Evolutionary conservation across 805 yeast genomes (phyloP).

Genomic region (Yamadazyma akitaensis): DNA sequence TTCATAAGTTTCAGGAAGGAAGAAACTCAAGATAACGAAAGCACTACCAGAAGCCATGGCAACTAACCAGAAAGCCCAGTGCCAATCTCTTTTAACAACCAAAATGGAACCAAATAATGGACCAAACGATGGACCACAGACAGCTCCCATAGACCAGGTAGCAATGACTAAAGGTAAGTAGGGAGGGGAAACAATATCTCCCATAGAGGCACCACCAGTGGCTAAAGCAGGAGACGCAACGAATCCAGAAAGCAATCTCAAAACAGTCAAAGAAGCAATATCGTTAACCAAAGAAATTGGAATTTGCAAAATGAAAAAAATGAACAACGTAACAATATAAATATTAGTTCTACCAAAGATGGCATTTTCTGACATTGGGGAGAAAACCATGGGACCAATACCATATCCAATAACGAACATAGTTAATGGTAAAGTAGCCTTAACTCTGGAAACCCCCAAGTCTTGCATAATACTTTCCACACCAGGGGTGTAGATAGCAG

Average conservation of each 20-base stretch:
- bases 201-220: slow-evolving; percentile 56
- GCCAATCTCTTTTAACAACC: slow-evolving; percentile 21
- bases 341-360: slow-evolving; percentile 51
- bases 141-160: slow-evolving; percentile 52
- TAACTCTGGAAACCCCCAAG: slow-evolving; percentile 40
- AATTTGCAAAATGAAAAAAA: slow-evolving; percentile 52
- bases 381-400: slow-evolving; percentile 56
- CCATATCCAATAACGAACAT: slow-evolving; percentile 62
- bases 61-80: slow-evolving; percentile 52
- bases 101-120: slow-evolving; percentile 55
- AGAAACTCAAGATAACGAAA: slow-evolving; percentile 25
- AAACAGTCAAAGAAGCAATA: slow-evolving; percentile 48
- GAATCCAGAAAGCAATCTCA: slow-evolving; percentile 54
- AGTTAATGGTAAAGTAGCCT: slow-evolving; percentile 51
- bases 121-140: slow-evolving; percentile 53
- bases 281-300: slow-evolving; percentile 53
- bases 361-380: slow-evolving; percentile 59
- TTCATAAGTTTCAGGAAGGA: slow-evolving; percentile 50
- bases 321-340: slow-evolving; percentile 45
- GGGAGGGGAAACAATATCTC: slow-evolving; percentile 45
- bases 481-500: slow-evolving; percentile 57
- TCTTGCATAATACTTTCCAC: slow-evolving; percentile 42
- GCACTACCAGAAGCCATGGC: slow-evolving; percentile 22
- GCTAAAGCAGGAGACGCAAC: slow-evolving; percentile 57
- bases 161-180: slow-evolving; percentile 46